Evolutionary conservation across 1,284 basidiomycete genomes (phyloP).

Genomic region (Rhodotorula sp.): DNA sequence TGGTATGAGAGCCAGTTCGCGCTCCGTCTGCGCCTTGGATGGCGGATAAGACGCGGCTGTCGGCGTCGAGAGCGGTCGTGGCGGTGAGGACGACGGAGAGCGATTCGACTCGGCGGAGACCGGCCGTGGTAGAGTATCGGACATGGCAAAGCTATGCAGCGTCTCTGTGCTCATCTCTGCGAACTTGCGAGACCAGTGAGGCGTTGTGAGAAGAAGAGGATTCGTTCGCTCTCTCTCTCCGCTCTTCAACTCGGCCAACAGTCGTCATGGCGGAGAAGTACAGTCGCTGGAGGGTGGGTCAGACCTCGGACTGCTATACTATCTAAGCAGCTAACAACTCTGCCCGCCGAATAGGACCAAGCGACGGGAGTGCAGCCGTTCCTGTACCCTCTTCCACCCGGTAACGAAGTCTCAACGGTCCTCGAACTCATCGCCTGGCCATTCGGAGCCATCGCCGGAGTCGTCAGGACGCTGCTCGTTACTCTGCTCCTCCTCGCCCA

Average conservation of each 20-base stretch:
- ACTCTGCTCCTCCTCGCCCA: constrained; percentile 24
- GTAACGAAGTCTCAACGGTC: not conserved
- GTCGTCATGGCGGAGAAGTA: constrained; percentile 10
- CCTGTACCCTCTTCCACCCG: constrained; percentile 29
- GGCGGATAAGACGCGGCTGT: constrained; percentile 8
- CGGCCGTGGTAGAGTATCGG: not conserved
- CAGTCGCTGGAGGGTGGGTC: not conserved
- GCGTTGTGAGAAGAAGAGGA: not conserved
- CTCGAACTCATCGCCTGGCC: constrained; percentile 13
- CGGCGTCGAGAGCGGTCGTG: not conserved
- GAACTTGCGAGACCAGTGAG: not conserved
- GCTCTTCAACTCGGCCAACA: not conserved
- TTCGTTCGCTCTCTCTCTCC: not conserved
- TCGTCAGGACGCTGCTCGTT: constrained; percentile 10
- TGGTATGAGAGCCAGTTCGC: not conserved
- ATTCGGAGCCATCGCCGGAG: constrained; percentile 9
- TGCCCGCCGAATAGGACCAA: constrained; percentile 7
- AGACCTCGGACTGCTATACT: not conserved
- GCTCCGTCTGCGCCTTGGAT: not conserved
- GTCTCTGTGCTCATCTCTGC: not conserved
- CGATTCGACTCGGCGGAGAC: not conserved
- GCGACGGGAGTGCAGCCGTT: constrained; percentile 39
- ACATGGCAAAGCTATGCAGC: not conserved
- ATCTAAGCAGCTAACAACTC: not conserved
- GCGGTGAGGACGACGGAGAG: not conserved